Percentiles rank a stretch among this genome's conserved stretches.
Evolutionary conservation across 768 basidiomycete species (phyloP).

Genomic region (Termitomyces sp.): DNA sequence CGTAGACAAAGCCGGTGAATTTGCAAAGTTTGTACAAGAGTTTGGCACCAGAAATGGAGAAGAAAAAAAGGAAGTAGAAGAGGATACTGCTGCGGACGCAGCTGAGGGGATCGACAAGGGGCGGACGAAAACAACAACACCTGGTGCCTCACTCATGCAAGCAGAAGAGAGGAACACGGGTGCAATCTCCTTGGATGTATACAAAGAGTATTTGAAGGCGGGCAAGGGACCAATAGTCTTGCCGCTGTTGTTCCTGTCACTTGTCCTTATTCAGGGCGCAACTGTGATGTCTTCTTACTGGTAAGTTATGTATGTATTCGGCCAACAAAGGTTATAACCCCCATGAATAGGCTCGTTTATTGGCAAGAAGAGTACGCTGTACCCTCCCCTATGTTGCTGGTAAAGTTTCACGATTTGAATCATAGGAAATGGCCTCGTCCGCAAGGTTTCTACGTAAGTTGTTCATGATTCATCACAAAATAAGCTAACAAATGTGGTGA

Average conservation of each 20-base stretch:
- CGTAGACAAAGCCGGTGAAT: conserved; percentile 56
- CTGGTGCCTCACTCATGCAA: conserved; percentile 66
- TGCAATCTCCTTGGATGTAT: conserved; percentile 49
- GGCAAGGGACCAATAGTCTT: conserved; percentile 62
- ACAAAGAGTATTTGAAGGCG: conserved; percentile 60
- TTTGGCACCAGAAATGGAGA: conserved; percentile 69
- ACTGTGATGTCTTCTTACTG: conserved; percentile 72
- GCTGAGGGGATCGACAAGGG: conserved; percentile 27
- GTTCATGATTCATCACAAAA: neutral
- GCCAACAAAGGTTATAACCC: neutral
- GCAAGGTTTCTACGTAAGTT: conserved; percentile 64
- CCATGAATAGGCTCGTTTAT: conserved; percentile 62
- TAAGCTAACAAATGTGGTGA: neutral
- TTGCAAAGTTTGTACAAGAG: conserved; percentile 67
- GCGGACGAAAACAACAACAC: conserved; percentile 29
- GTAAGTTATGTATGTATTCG: conserved; percentile 28
- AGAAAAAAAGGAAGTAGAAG: conserved; percentile 37
- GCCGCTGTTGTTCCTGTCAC: conserved; percentile 55
- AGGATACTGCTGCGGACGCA: conserved; percentile 31
- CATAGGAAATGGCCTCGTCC: conserved; percentile 44
- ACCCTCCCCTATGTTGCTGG: neutral
- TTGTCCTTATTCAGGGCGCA: conserved; percentile 63
- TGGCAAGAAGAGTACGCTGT: conserved; percentile 63
- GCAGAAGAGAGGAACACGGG: conserved; percentile 79
- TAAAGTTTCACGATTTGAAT: conserved; percentile 3